Evolutionary conservation across 805 yeast species (phyloP).

Genomic region (Zygosaccharomyces lentus): DNA sequence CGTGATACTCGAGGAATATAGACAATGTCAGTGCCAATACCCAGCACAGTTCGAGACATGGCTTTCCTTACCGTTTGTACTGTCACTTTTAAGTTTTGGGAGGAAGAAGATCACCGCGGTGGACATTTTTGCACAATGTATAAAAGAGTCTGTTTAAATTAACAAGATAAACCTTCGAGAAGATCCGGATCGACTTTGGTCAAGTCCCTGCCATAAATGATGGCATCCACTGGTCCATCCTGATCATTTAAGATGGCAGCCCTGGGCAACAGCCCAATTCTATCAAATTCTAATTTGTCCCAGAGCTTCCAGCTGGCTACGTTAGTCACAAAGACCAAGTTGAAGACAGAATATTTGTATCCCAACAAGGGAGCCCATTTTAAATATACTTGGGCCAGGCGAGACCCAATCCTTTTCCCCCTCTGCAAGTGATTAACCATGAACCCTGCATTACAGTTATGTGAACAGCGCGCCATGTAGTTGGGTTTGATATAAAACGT

Average conservation of each 20-base stretch:
- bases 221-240: conserved; percentile 65
- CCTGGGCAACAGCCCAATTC: conserved; percentile 69
- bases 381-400: conserved; percentile 64
- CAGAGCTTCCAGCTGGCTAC: conserved; percentile 71
- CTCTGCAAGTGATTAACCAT: conserved; percentile 57
- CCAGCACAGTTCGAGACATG: conserved; percentile 13
- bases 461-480: conserved; percentile 78
- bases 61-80: not conserved
- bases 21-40: conserved; percentile 32
- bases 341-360: conserved; percentile 78
- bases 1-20: conserved; percentile 25
- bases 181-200: conserved; percentile 27
- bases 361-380: conserved; percentile 75
- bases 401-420: conserved; percentile 65
- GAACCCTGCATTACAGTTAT: conserved; percentile 85
- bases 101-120: not conserved
- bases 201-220: conserved; percentile 67
- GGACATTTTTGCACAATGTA: not conserved
- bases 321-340: conserved; percentile 80
- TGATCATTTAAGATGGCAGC: conserved; percentile 70
- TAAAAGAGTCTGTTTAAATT: not conserved
- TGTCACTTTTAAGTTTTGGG: not conserved
- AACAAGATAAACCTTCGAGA: conserved; percentile 19
- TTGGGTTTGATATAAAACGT: conserved; percentile 82
- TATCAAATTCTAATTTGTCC: conserved; percentile 77